phyloP scores from a whole-genome alignment of 306 rosid species.

The Castanea crenata region DNA sequence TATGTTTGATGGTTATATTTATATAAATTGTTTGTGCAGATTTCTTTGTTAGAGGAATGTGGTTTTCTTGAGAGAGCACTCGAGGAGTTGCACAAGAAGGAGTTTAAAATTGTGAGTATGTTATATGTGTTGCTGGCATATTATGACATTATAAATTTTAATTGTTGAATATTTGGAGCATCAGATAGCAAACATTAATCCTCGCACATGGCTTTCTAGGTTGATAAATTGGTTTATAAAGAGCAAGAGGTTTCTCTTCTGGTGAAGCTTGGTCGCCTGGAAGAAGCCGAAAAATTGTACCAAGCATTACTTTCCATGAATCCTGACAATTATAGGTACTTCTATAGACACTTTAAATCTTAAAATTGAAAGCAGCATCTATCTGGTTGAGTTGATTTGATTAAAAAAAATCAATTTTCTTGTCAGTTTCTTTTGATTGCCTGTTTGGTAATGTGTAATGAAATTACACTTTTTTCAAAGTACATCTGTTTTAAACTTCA shows the following conservation, averaged over 20 bases:
- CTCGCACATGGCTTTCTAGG: conserved; percentile 44
- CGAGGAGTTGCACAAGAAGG: conserved; percentile 80
- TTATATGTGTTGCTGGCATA: conserved; percentile 16
- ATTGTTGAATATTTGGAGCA: conserved; percentile 15
- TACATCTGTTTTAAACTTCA: too few species aligned
- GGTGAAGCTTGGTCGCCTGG: conserved; percentile 74
- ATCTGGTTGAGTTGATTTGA: background rate
- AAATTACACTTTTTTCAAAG: too few species aligned
- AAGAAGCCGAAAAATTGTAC: conserved; percentile 70
- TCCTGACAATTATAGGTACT: conserved; percentile 91
- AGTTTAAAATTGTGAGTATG: conserved; percentile 67
- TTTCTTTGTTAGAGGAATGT: conserved; percentile 85
- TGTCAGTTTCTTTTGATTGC: background rate
- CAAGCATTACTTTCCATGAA: conserved; percentile 74
- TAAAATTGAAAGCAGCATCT: background rate
- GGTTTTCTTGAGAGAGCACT: conserved; percentile 76
- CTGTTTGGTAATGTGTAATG: too few species aligned
- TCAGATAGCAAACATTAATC: conserved; percentile 20
- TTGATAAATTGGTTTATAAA: conserved; percentile 75
- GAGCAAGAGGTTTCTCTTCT: conserved; percentile 92
- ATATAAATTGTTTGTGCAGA: conserved; percentile 35
- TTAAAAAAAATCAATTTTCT: background rate
- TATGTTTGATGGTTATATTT: background rate
- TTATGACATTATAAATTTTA: conserved; percentile 5
- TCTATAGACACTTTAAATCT: conserved; percentile 1